Evolutionary conservation across 768 basidiomycete genomes (phyloP), one percentile per base, ranked within the genome.

Genomic region (Tricholoma terreum): DNA sequence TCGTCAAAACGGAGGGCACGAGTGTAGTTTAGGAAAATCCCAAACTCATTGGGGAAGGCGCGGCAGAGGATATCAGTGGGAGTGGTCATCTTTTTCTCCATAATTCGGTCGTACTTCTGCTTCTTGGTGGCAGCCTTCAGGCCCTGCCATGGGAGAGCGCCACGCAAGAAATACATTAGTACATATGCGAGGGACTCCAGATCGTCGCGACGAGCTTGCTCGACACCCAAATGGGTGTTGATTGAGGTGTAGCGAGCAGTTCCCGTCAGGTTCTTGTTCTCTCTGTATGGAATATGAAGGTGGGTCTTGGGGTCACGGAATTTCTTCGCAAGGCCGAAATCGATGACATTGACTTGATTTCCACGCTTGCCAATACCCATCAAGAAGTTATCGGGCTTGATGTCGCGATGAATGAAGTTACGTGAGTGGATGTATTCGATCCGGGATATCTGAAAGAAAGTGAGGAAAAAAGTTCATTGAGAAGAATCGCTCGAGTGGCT

Each of bases 11-110:
- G 93, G 58, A 99, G 89, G 42, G 96, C 95, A 56, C 97, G 93
- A 59, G 95, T 96, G 77, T 98, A 99, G 80, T 98, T 99, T 68
- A 99, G 79, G 84, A 98, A 98, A 65, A 98, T 97, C 40, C 94
- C 96, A 63, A 98, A 97, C 77, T 99, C 97, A 79, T 94, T 95
- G 60, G 97, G 96, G 84, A 97, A 98, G n/a, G 93, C 94, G 64
- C 96, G 94, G 80, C 96, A 98, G 27, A 99, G 86, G 57, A 96
- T 81, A 71, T 98, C 94, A 51, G 92, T 95, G 12, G 94, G 92
- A 0, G 94, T 97, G 35, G 97, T 98, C 94, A 99, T 98, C 86
- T 99, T 99, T 86, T 99, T 99, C 79, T 99, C 97, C 97, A 99
- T 99, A 79, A 99, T 99, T 59, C 97, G 89, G 76, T 98, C 97